Evolutionary conservation across 768 basidiomycete species (phyloP).

Genomic region (Sporobolomyces roseus): DNA sequence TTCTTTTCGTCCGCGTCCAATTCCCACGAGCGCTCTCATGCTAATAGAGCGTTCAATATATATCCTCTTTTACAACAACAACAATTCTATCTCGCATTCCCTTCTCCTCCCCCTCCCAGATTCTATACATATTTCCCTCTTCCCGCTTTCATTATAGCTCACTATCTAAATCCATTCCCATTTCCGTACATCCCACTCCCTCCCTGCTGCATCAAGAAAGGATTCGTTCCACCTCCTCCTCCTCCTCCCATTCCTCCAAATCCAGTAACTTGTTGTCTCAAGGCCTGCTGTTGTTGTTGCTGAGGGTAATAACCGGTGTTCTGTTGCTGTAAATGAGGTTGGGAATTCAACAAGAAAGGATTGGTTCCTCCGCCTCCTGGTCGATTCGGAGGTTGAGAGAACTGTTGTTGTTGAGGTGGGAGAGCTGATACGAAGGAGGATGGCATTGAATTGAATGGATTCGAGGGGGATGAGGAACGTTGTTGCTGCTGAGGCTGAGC

Average conservation of each 20-base stretch:
- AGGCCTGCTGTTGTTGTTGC: background rate
- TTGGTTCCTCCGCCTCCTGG: background rate
- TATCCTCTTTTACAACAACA: too few species aligned
- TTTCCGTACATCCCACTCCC: too few species aligned
- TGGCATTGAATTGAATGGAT: too few species aligned
- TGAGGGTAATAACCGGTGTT: background rate
- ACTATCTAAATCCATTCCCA: too few species aligned
- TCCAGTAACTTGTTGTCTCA: constrained; percentile 30
- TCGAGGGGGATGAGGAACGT: constrained; percentile 7
- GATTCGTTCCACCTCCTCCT: constrained; percentile 11
- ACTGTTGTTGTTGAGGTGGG: background rate
- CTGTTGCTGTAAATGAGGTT: background rate
- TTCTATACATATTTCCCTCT: too few species aligned
- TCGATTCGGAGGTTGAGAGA: background rate
- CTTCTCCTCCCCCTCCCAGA: too few species aligned
- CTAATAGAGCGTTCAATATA: too few species aligned
- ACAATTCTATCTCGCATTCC: too few species aligned
- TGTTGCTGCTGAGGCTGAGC: background rate
- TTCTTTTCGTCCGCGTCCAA: too few species aligned
- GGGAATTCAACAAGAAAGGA: background rate
- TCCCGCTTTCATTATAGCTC: too few species aligned
- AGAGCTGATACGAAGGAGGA: background rate
- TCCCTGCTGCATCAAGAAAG: constrained; percentile 13
- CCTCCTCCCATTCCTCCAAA: constrained; percentile 9
- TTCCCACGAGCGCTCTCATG: too few species aligned